Base-by-base conservation (phyloP, 2,329 filamentous ascomycete genomes). In the Alternaria novae-zelandiae region DNA sequence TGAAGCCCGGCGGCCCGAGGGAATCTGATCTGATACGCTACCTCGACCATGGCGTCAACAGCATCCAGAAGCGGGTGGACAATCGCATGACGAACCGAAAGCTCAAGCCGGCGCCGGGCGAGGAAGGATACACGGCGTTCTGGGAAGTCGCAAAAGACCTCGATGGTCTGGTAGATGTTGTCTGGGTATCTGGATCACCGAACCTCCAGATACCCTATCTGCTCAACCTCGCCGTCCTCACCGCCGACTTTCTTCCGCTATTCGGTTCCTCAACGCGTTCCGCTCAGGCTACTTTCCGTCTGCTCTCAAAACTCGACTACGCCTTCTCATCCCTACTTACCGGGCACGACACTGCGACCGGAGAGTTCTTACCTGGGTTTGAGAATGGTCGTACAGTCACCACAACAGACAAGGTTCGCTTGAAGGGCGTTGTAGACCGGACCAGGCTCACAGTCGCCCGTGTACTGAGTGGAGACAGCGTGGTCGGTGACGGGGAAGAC, bases 161-260 rank as follows among this genome's bases (percentile, higher is more conserved):
- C 1, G 91, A 94, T 59, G 85, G 85, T 6, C 77, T 97, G 12
- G 82, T 97, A 15, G 91, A 96, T 78, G 86, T 96, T 8, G 81
- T 97, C 6, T 98, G 95, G 95, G 86, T 93, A 21, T 93, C 90
- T 28, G 93, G 91, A 10, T 97, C 94, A 21, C 93, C 92, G 17
- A 88, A 87, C 57, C 82, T 97, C 9, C 93, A 97, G 80, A 88
- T 95, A 12, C 92, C 94, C 3, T 95, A 95, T 75, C 83, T 97
- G 3, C 87, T 97, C 41, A 91, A 89, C 59, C 83, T 97, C 51
- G 92, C 93, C 1, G 86, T 91, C 55, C 85, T 94, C 63, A 84
- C 94, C 41, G 89, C 88, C 61, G 88, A 88, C 17, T 94, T 91
- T 77, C 85, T 97, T 4, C 83, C 88, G 5, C 87, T 89, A 9